Evolutionary conservation across 306 rosid species (phyloP), one percentile per base, ranked within the genome.

Genomic region (Cicer pinnatifidum): DNA sequence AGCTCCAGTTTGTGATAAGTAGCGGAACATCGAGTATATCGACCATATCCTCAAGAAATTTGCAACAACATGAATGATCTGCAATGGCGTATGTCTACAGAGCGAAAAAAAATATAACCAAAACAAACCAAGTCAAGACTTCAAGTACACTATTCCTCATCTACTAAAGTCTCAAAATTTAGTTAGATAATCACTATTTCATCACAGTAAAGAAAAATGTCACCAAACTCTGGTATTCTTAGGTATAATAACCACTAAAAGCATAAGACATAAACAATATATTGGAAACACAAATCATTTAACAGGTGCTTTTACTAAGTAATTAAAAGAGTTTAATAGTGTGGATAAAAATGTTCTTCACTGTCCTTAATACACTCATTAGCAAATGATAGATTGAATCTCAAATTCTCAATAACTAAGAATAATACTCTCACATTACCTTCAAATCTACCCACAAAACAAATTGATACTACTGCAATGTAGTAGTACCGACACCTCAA

Each of bases 1-100:
- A 73, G 97, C 92, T 66, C 96, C 96, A 0, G 97, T 88, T 69
- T 86, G 90, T 64, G 90, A 78, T 39, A 95, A 81, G 83, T 95
- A 90, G 37, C 86, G 86, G 56, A 87, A 87, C 88, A 92, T 85
- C 64, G 97, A 90, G 82, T 95, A 90, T 80, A 95, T 88, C 63
- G 99, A 92, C 99, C 97, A 95, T 85, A 95, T 90, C 78, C 99
- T 88, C 85, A 95, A 57, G 89, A 95, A 92, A 78, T 87, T 95
- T 37, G 96, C 97, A 64, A 80, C 23, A 65, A 89, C 17, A 76
- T 95, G 99, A 81, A 95, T 89, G 72, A 95, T 86, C 87, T 91
- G 99, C 82, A 95, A 75, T 33, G 99, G 97, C 28, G 97, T 88
- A 12, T 95, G 92, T 83, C 99, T 95, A 74, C 75, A 85, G 52